Conservation (phyloP, 2,329 filamentous ascomycete genomes). For the Beauveria sp. region DNA sequence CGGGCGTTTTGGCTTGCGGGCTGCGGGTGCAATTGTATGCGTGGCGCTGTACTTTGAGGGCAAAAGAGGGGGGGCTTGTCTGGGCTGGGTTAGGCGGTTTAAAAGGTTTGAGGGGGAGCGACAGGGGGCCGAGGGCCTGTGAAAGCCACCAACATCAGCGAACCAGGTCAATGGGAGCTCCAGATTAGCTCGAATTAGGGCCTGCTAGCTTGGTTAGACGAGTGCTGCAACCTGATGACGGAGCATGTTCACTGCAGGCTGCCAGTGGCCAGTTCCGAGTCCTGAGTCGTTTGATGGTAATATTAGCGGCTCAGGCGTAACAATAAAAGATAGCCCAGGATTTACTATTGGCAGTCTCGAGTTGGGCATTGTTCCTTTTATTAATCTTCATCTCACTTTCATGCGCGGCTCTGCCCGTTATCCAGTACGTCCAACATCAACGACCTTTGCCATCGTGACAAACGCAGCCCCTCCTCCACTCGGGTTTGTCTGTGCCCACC, state of each 20-base stretch:
- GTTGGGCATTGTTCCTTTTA: too few relatives aligned
- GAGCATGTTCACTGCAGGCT: neutral
- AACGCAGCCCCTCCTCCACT: too few relatives aligned
- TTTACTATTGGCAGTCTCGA: too few relatives aligned
- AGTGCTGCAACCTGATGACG: neutral
- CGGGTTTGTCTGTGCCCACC: too few relatives aligned
- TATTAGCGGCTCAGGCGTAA: neutral
- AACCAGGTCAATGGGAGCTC: neutral
- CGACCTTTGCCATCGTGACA: too few relatives aligned
- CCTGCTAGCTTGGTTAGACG: neutral
- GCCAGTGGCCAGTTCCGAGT: neutral
- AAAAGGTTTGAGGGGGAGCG: neutral
- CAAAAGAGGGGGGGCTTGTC: neutral
- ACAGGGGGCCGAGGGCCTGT: neutral
- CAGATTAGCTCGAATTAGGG: neutral
- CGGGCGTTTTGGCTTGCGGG: neutral
- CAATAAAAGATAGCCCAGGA: neutral
- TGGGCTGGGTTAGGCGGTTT: neutral
- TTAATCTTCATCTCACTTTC: neutral
- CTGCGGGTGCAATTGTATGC: neutral
- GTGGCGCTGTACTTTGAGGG: neutral
- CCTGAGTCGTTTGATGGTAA: neutral
- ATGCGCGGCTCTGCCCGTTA: too few relatives aligned
- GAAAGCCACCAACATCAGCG: too few relatives aligned
- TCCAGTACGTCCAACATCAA: too few relatives aligned